Evolutionary conservation across 169 alveolate species (phyloP).

Genomic region (Plasmodium gallinaceum): DNA sequence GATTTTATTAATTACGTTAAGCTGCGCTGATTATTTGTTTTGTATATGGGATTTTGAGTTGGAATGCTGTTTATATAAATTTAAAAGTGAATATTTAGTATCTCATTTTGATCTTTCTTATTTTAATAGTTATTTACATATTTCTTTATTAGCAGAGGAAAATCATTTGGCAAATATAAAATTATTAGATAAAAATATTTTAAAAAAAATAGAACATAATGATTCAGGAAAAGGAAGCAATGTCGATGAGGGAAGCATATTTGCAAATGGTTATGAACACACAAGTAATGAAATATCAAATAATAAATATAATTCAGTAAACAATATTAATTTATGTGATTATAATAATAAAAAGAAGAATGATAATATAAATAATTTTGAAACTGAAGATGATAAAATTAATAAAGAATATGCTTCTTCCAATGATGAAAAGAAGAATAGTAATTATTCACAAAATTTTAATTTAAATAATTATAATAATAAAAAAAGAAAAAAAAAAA

Average conservation of each 20-base stretch:
- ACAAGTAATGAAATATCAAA: background rate
- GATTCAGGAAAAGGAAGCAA: constrained; percentile 20
- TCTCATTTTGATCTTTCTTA: constrained; percentile 67
- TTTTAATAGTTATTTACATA: constrained; percentile 38
- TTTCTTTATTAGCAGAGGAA: constrained; percentile 63
- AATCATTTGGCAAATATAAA: constrained; percentile 62
- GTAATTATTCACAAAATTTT: background rate
- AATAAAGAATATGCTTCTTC: background rate
- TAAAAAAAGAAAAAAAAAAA: constrained; percentile 72
- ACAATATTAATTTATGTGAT: background rate
- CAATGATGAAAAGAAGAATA: constrained; percentile 15
- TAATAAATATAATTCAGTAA: background rate
- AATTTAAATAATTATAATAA: constrained; percentile 7
- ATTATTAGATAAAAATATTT: constrained; percentile 21
- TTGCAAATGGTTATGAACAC: constrained; percentile 8
- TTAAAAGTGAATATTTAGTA: constrained; percentile 57
- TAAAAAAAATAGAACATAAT: constrained; percentile 59
- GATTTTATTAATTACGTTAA: constrained; percentile 47
- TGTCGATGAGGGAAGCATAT: constrained; percentile 1
- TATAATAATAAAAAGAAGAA: background rate
- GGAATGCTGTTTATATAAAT: constrained; percentile 70
- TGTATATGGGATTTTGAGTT: constrained; percentile 76
- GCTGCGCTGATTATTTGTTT: constrained; percentile 64
- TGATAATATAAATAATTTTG: background rate
- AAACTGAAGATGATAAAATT: constrained; percentile 7